Percentiles rank a stretch among this genome's conserved stretches.
Conservation (phyloP, 2,329 filamentous ascomycete species). For the Fusarium chaquense region DNA sequence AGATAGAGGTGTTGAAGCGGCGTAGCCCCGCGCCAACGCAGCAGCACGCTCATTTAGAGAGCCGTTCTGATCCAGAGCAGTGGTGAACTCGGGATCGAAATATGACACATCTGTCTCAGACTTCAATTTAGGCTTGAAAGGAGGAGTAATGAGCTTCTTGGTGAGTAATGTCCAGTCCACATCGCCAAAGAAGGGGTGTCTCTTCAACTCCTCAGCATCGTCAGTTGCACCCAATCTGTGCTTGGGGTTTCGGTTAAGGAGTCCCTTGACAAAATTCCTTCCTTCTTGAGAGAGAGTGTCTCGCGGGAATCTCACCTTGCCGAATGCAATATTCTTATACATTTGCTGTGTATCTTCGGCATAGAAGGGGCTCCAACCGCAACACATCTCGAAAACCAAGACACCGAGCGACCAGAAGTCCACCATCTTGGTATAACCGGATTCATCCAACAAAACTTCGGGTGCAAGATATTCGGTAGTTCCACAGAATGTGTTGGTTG, state of each 20-base stretch:
- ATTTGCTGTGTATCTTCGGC: constrained; percentile 99
- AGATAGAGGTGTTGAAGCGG: constrained; percentile 90
- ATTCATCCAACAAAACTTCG: constrained; percentile 94
- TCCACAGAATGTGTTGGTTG: constrained; percentile 98
- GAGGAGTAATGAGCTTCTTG: constrained; percentile 93
- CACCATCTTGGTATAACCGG: constrained; percentile 99
- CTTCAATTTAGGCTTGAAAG: constrained; percentile 97
- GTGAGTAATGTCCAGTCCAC: constrained; percentile 90
- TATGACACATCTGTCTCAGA: constrained; percentile 97
- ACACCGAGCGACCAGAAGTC: constrained; percentile 99
- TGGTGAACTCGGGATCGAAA: constrained; percentile 98
- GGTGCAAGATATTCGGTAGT: constrained; percentile 98
- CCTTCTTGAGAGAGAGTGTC: constrained; percentile 96
- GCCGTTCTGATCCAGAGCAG: constrained; percentile 85
- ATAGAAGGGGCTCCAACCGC: constrained; percentile 98
- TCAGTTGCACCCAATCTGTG: constrained; percentile 91
- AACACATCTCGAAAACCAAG: constrained; percentile 99
- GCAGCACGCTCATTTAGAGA: constrained; percentile 93
- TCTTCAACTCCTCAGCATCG: constrained; percentile 94
- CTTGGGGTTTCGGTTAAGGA: constrained; percentile 96
- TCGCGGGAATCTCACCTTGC: constrained; percentile 95
- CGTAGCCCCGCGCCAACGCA: constrained; percentile 84
- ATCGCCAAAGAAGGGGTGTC: constrained; percentile 93
- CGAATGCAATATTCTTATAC: constrained; percentile 99
- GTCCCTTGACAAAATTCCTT: constrained; percentile 96